A percentile compares a stretch with the other conserved stretches of the same genome.
phyloP scores from a whole-genome alignment of 352 stramenopile species.

The Blastocystis hominis region DNA sequence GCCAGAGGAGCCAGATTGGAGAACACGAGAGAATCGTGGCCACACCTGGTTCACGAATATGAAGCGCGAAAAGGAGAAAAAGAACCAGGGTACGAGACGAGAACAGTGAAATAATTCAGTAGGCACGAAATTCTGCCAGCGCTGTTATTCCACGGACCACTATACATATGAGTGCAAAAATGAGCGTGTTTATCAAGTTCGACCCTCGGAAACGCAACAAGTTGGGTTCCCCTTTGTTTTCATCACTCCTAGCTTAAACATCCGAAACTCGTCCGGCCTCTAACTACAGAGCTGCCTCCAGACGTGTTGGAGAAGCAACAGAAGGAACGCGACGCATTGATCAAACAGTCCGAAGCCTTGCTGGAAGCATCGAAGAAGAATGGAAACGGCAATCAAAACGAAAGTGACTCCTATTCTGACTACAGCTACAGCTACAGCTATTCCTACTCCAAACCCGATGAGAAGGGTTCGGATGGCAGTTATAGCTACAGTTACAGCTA shows the following conservation, averaged over 20 bases:
- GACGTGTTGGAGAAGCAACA: not conserved
- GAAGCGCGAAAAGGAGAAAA: constrained; percentile 33
- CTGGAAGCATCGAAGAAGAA: not conserved
- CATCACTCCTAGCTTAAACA: constrained; percentile 1
- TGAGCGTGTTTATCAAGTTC: constrained; percentile 5
- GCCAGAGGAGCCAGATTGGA: constrained; percentile 26
- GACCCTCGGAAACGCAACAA: constrained; percentile 23
- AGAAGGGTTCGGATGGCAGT: not conserved
- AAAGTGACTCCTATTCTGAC: not conserved
- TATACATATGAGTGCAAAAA: constrained; percentile 45
- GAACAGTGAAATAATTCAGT: not conserved
- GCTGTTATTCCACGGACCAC: not conserved
- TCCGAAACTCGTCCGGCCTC: not conserved
- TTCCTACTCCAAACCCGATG: not conserved
- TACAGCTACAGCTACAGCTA: constrained; percentile 33
- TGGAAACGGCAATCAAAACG: not conserved
- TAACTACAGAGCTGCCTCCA: not conserved
- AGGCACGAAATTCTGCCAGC: constrained; percentile 3
- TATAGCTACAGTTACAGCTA: constrained; percentile 32
- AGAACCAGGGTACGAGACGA: not conserved
- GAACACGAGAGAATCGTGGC: constrained; percentile 46
- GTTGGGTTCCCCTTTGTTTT: not conserved
- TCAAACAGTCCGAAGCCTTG: not conserved
- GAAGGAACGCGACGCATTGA: not conserved
- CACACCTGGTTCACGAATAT: constrained; percentile 43